A percentile compares a stretch with the other conserved stretches of the same genome.
These are phyloP conservation scores for Psilocybe cubensis DNA, from an alignment of 768 basidiomycete genomes.

Conservation along the genomic window DNA sequence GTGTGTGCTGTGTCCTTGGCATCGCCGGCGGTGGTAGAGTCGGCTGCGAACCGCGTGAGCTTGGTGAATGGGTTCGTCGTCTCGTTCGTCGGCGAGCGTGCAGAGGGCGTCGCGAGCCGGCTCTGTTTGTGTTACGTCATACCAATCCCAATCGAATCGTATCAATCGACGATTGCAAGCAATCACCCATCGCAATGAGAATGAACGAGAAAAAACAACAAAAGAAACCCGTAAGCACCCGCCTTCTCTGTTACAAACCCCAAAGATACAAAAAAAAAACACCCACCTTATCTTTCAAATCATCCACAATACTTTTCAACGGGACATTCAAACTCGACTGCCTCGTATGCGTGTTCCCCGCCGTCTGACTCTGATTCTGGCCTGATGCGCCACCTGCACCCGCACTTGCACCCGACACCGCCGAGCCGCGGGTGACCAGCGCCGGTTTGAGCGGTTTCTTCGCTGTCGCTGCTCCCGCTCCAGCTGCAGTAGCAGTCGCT, in stretches of 20 bases:
- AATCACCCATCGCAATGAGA: too few species aligned
- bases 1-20: not conserved
- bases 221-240: not conserved
- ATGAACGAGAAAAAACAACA: too few species aligned
- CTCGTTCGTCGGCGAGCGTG: not conserved
- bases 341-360: slow-evolving; percentile 22
- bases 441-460: slow-evolving; percentile 23
- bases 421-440: too few species aligned
- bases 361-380: too few species aligned
- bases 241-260: too few species aligned
- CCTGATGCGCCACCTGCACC: too few species aligned
- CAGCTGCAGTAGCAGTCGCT: too few species aligned
- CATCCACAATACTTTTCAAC: slow-evolving; percentile 77
- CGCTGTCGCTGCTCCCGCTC: too few species aligned
- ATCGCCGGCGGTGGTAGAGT: not conserved
- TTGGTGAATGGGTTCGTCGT: not conserved
- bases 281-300: slow-evolving; percentile 67
- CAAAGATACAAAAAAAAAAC: not conserved
- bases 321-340: slow-evolving; percentile 37
- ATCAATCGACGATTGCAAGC: too few species aligned
- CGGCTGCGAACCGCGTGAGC: not conserved
- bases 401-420: too few species aligned
- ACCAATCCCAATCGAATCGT: too few species aligned
- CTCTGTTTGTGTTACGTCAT: slow-evolving; percentile 27
- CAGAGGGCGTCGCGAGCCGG: slow-evolving; percentile 35